These are phyloP conservation scores for Oidium heveae DNA, from an alignment of 2,329 filamentous ascomycete species.

Conservation along the genomic window DNA sequence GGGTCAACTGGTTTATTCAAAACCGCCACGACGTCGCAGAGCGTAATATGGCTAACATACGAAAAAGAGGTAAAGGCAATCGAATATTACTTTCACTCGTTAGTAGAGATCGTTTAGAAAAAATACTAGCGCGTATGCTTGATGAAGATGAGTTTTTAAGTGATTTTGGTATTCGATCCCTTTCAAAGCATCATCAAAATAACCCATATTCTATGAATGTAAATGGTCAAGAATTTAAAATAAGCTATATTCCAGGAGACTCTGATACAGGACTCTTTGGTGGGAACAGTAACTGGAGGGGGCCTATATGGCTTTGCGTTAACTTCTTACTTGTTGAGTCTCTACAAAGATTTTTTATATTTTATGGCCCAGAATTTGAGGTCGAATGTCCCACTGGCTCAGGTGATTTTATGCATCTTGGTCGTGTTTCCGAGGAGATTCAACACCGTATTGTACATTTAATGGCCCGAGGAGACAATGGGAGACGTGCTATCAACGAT, in stretches of 20 bases:
- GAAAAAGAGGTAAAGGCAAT: constrained; percentile 71
- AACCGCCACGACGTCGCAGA: constrained; percentile 70
- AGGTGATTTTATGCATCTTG: constrained; percentile 84
- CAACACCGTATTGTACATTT: constrained; percentile 87
- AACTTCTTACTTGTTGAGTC: constrained; percentile 90
- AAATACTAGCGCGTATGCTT: constrained; percentile 77
- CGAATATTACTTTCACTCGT: constrained; percentile 72
- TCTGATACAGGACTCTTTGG: constrained; percentile 89
- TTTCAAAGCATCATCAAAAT: constrained; percentile 79
- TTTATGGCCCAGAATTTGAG: constrained; percentile 70
- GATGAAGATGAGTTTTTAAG: constrained; percentile 85
- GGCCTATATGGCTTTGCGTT: constrained; percentile 84
- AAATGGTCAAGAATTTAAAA: constrained; percentile 69
- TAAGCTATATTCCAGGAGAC: constrained; percentile 81
- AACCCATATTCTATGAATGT: constrained; percentile 89
- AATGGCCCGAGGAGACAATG: constrained; percentile 63
- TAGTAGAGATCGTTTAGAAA: constrained; percentile 72
- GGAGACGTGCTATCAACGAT: constrained; percentile 67
- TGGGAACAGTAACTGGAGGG: constrained; percentile 95
- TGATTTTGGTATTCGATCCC: constrained; percentile 68
- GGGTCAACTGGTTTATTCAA: constrained; percentile 81
- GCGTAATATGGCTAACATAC: constrained; percentile 84
- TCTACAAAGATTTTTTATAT: constrained; percentile 85
- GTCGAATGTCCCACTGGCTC: constrained; percentile 88
- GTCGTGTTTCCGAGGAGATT: constrained; percentile 80